Evolutionary conservation across 805 yeast genomes (phyloP).

Genomic region (Starmerella etchellsii): DNA sequence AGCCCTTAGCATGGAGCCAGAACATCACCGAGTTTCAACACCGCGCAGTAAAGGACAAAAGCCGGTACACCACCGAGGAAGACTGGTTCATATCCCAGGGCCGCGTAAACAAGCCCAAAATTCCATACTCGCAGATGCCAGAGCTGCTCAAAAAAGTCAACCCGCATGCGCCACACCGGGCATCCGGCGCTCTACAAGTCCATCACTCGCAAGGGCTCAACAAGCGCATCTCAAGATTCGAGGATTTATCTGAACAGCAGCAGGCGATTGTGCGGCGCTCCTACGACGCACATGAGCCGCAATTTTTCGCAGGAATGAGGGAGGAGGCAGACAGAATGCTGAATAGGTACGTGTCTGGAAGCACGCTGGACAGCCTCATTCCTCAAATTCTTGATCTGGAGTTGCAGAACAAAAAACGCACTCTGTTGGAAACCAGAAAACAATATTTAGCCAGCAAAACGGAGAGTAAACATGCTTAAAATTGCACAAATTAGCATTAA

Average conservation of each 20-base stretch:
- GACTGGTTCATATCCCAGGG: conserved; percentile 1
- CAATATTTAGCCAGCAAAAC: too few relatives aligned
- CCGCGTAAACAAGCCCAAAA: neutral
- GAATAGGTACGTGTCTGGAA: too few relatives aligned
- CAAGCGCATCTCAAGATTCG: neutral
- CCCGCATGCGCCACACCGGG: conserved; percentile 1
- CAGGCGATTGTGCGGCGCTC: neutral
- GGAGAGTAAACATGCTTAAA: too few relatives aligned
- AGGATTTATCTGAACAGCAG: neutral
- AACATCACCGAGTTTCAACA: too few relatives aligned
- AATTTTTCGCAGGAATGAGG: neutral
- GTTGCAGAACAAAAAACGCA: too few relatives aligned
- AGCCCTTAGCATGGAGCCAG: too few relatives aligned
- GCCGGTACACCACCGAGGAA: conserved; percentile 4
- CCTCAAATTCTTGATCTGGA: too few relatives aligned
- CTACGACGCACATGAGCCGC: neutral
- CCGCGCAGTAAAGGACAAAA: neutral
- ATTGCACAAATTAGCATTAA: too few relatives aligned
- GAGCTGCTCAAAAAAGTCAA: neutral
- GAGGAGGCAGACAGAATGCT: neutral
- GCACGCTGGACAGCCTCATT: too few relatives aligned
- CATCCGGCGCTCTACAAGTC: conserved; percentile 11
- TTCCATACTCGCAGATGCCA: conserved; percentile 4
- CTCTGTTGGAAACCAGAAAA: too few relatives aligned
- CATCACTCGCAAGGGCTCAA: conserved; percentile 11